Percentiles rank a stretch among this genome's conserved stretches.
phyloP scores from a whole-genome alignment of 2,329 filamentous ascomycete species.

The Paecilomyces sp. region DNA sequence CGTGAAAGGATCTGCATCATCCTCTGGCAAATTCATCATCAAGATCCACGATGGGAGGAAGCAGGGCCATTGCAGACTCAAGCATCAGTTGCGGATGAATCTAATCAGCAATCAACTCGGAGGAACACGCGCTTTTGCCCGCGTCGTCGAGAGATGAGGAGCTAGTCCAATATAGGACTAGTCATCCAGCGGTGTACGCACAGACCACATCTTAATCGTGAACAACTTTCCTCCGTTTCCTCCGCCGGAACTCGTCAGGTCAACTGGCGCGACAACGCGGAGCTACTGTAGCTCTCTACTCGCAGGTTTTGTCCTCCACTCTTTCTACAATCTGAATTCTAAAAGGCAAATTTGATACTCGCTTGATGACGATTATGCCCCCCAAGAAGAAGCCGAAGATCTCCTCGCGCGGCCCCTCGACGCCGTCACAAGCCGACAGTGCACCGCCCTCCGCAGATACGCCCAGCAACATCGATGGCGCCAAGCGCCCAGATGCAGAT shows the following conservation, averaged over 20 bases:
- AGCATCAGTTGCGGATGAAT: not conserved
- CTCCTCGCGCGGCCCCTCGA: conserved; percentile 25
- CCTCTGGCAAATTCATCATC: conserved; percentile 10
- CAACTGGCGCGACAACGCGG: not conserved
- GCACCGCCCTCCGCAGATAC: conserved; percentile 20
- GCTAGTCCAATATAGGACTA: conserved; percentile 12
- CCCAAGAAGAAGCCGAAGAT: conserved; percentile 58
- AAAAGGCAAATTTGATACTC: not conserved
- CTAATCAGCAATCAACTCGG: not conserved
- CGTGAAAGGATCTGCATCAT: conserved; percentile 24
- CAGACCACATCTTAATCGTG: conserved; percentile 20
- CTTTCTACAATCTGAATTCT: not conserved
- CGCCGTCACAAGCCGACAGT: conserved; percentile 20
- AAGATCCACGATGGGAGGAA: not conserved
- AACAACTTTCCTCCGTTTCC: not conserved
- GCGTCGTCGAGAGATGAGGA: not conserved
- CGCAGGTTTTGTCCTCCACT: not conserved
- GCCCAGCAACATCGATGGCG: conserved; percentile 20
- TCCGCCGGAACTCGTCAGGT: conserved; percentile 9
- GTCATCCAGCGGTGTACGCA: conserved; percentile 8
- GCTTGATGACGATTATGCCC: conserved; percentile 21
- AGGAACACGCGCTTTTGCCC: not conserved
- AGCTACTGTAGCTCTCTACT: not conserved
- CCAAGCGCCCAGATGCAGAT: conserved; percentile 27
- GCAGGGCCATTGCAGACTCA: not conserved